Evolutionary conservation across 208 protist genomes (phyloP).

Genomic region (Tetramitus jugosus): DNA sequence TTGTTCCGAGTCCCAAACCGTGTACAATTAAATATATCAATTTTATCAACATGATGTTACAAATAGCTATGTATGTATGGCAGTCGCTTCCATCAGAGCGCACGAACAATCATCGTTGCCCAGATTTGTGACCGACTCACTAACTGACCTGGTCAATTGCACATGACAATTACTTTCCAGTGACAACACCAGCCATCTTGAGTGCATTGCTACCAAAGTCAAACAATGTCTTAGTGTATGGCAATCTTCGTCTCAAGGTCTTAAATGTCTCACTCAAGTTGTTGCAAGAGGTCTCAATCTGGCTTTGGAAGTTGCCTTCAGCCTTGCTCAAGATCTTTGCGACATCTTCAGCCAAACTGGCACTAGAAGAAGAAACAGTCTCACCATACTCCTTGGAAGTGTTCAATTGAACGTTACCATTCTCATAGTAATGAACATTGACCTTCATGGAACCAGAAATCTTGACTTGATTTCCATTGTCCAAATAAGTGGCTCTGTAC

Average conservation of each 20-base stretch:
- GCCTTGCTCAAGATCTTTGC: constrained; percentile 24
- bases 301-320: constrained; percentile 30
- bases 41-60: too few species aligned
- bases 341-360: not conserved
- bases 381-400: constrained; percentile 25
- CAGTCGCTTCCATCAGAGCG: too few species aligned
- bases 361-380: constrained; percentile 6
- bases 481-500: not conserved
- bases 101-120: too few species aligned
- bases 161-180: too few species aligned
- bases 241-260: constrained; percentile 24
- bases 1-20: too few species aligned
- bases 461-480: constrained; percentile 12
- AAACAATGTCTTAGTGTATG: constrained; percentile 28
- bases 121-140: too few species aligned
- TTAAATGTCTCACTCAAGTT: constrained; percentile 32
- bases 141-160: too few species aligned
- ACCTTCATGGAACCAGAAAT: constrained; percentile 22
- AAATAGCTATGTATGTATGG: too few species aligned
- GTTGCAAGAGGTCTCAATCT: constrained; percentile 30
- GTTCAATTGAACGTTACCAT: constrained; percentile 37
- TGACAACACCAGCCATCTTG: too few species aligned
- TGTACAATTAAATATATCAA: too few species aligned
- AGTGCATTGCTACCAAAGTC: constrained; percentile 28
- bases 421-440: constrained; percentile 37